Conservation (phyloP, 176 grass and related monocot species). For the Oryza brachyantha region DNA sequence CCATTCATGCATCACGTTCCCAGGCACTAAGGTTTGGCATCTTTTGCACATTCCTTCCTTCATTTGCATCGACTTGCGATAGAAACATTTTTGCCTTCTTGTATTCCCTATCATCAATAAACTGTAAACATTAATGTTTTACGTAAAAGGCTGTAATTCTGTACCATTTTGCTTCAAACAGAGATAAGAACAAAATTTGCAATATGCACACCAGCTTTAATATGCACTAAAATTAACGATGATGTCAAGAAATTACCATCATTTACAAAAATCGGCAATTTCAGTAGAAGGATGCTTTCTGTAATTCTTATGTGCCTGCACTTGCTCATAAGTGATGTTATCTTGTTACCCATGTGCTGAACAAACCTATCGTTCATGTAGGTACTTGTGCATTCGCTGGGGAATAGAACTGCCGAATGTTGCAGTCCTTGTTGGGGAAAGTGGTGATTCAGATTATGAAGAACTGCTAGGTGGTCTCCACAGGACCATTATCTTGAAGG, state of each 20-base stretch:
- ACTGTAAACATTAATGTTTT: not conserved
- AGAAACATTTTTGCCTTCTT: not conserved
- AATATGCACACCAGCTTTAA: not conserved
- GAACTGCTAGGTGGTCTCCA: constrained; percentile 75
- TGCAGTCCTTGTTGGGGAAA: constrained; percentile 75
- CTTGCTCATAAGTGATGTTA: not conserved
- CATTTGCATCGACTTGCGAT: constrained; percentile 4
- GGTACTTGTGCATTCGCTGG: constrained; percentile 94
- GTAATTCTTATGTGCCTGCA: not conserved
- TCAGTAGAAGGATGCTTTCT: not conserved
- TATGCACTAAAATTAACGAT: not conserved
- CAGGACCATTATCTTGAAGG: constrained; percentile 84
- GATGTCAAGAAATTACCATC: not conserved
- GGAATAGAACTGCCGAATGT: constrained; percentile 81
- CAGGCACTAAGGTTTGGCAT: constrained; percentile 69
- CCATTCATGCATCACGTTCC: constrained; percentile 79
- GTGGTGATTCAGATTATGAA: constrained; percentile 89
- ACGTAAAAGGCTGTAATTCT: not conserved
- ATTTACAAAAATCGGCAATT: not conserved
- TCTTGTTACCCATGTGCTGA: not conserved
- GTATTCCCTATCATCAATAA: not conserved
- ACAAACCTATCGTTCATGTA: constrained; percentile 24
- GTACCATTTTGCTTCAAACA: not conserved
- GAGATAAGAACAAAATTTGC: not conserved
- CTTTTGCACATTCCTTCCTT: not conserved